A percentile compares a stretch with the other conserved stretches of the same genome.
phyloP scores from a whole-genome alignment of 2,329 filamentous ascomycete species.

The Sclerotinia trifoliorum region DNA sequence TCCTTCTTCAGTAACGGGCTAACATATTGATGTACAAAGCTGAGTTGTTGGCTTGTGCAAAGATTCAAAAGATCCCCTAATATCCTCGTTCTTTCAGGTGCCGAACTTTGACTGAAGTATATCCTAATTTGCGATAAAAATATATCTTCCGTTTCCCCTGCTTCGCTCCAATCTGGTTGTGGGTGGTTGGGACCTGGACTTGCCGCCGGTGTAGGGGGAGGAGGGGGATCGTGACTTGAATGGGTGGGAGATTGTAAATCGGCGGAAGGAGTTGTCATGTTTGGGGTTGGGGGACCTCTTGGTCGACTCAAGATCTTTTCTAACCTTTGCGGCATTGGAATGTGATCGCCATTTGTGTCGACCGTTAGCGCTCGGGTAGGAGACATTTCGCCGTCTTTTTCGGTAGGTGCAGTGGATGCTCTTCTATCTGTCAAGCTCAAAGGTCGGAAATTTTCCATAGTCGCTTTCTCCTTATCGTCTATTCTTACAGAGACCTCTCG shows the following conservation, averaged over 20 bases:
- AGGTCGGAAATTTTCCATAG: constrained; percentile 45
- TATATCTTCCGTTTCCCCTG: constrained; percentile 77
- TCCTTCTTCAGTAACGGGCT: constrained; percentile 94
- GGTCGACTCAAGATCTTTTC: constrained; percentile 56
- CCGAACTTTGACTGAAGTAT: constrained; percentile 75
- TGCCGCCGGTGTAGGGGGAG: constrained; percentile 63
- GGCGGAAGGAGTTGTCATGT: constrained; percentile 62
- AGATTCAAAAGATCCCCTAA: constrained; percentile 87
- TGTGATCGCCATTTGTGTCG: constrained; percentile 45
- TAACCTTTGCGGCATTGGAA: constrained; percentile 43
- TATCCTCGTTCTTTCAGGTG: constrained; percentile 74
- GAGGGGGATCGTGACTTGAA: constrained; percentile 50
- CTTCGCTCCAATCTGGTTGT: constrained; percentile 72
- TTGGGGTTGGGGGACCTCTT: constrained; percentile 63
- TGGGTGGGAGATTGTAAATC: constrained; percentile 53
- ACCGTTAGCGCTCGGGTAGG: constrained; percentile 47
- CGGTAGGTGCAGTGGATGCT: constrained; percentile 52
- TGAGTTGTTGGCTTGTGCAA: constrained; percentile 92
- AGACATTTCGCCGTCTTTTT: constrained; percentile 48
- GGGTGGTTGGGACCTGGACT: constrained; percentile 61
- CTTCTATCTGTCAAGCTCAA: constrained; percentile 62
- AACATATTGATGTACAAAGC: constrained; percentile 95
- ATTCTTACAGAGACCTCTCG: too few species aligned
- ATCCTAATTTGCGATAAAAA: constrained; percentile 76
- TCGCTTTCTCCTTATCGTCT: not conserved